These are phyloP conservation scores for Paraleonurus japonicus DNA, from an alignment of 257 asterid genomes.

Conservation along the genomic window DNA sequence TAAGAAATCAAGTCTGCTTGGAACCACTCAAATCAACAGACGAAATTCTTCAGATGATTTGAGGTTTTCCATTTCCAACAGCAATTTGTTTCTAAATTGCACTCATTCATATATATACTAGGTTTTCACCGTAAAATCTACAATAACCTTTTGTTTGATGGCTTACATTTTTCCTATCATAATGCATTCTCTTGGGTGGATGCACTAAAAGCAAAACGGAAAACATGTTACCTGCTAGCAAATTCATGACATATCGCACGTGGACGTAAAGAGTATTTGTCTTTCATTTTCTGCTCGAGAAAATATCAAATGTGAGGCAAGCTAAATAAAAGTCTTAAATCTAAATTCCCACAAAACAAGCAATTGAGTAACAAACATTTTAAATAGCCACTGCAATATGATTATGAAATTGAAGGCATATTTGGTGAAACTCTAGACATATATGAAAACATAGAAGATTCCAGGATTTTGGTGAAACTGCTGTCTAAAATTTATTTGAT, in stretches of 20 bases:
- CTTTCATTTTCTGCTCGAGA: constrained; percentile 34
- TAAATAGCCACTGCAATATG: no score
- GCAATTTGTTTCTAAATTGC: neutral
- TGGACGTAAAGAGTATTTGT: constrained; percentile 34
- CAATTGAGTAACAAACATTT: no score
- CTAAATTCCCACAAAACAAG: no score
- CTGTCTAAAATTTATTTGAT: no score
- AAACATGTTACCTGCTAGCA: constrained; percentile 40
- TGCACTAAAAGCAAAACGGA: constrained; percentile 15
- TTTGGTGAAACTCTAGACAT: no score
- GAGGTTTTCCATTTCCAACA: neutral
- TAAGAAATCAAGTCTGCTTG: neutral
- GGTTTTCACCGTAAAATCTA: neutral
- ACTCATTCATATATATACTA: neutral
- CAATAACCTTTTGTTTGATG: neutral
- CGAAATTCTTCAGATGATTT: neutral
- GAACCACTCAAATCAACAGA: neutral
- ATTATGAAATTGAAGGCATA: no score
- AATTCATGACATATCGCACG: constrained; percentile 49
- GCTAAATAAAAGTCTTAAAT: constrained; percentile 6
- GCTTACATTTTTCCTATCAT: no score
- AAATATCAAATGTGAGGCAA: constrained; percentile 23
- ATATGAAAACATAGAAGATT: no score
- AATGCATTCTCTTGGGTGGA: neutral
- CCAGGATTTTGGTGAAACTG: no score